Evolutionary conservation across 1,284 basidiomycete species (phyloP), one percentile per base, ranked within the genome.

Genomic region (Somion occarium): DNA sequence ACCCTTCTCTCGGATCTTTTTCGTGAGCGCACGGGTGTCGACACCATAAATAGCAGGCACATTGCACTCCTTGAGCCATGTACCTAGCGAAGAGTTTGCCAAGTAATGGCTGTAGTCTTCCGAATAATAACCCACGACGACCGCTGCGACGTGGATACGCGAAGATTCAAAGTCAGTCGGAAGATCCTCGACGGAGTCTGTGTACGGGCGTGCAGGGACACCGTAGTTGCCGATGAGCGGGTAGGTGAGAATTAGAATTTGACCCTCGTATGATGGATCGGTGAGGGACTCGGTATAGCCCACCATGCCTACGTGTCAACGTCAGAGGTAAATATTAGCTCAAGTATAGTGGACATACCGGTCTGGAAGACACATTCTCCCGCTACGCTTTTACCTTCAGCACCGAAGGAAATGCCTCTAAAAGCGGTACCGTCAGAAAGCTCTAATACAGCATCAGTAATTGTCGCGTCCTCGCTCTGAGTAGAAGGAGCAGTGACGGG

Each of bases 341-440:
- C 23, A 46, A 45, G 45, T 37, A 46, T 47, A 1, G 34, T 20
- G 38, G 22, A n/a, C 52, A 71, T 65, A 97, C 96, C 96, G 50
- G 97, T 99, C 76, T 98, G 96, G 76, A 99, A 99, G 66, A 99
- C 97, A 69, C 96, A 98, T 82, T 99, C 97, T 62, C 97, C 97
- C 19, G 94, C 82, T 47, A 98, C 78, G 69, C 91, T 95, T 75
- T 93, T 96, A 50, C 81, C 82, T 62, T 91, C 78, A 2, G 93
- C 93, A 63, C 97, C 97, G 66, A 99, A 99, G 66, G 89, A 93
- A 66, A 92, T 87, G 45, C 97, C 97, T 51, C 86, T 78, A 64
- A 86, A 92, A 1, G 91, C 86, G 54, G 91, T 84, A 12, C 96
- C 96, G 71, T 99, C 96, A 48, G 83, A 83, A 52, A 99, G 80